phyloP scores from a whole-genome alignment of 2,329 filamentous ascomycete genomes.

The Lachnellula arida region DNA sequence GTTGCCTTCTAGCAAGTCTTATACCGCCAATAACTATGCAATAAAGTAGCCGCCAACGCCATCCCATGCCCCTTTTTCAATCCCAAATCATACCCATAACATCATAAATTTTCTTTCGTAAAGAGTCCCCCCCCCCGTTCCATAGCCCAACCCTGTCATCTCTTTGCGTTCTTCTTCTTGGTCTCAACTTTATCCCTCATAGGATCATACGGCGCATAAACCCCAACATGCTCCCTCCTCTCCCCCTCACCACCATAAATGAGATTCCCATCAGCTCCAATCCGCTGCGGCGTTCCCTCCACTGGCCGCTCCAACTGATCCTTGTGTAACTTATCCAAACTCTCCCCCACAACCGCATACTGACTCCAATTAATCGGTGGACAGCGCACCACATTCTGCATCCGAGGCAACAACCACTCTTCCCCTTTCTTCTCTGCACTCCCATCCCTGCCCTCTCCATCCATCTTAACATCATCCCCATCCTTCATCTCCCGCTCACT shows the following conservation, averaged over 20 bases:
- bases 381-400: constrained; percentile 79
- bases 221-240: constrained; percentile 43
- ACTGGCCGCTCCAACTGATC: constrained; percentile 68
- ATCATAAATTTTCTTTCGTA: neutral
- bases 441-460: constrained; percentile 4
- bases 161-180: constrained; percentile 22
- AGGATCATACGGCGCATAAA: constrained; percentile 55
- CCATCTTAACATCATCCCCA: neutral
- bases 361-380: constrained; percentile 93
- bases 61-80: neutral
- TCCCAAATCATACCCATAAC: neutral
- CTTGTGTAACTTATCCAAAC: constrained; percentile 77
- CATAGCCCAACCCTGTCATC: constrained; percentile 2
- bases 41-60: constrained; percentile 2
- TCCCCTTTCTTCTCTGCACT: constrained; percentile 44
- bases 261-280: constrained; percentile 43
- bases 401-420: constrained; percentile 55
- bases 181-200: constrained; percentile 44
- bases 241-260: constrained; percentile 36
- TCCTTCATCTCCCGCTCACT: constrained; percentile 24
- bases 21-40: neutral
- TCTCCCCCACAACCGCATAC: constrained; percentile 83
- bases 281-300: constrained; percentile 46
- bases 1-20: neutral
- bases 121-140: neutral